Conservation (phyloP, 108 stramenopile species). For the Pseudonitzschia pungens region DNA sequence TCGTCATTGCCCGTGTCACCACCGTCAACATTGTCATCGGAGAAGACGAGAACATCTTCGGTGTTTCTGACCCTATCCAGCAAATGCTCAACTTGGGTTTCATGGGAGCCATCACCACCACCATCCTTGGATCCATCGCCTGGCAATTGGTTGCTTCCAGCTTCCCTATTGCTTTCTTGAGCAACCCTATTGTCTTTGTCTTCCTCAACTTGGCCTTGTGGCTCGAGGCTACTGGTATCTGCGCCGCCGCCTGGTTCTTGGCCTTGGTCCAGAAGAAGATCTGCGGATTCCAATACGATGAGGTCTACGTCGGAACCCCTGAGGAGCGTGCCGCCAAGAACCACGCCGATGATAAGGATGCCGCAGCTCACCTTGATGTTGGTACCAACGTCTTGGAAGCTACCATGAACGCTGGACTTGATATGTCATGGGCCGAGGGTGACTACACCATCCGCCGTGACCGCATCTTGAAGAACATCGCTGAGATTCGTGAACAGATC, state of each 20-base stretch:
- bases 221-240: conserved; percentile 66
- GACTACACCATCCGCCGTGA: conserved; percentile 27
- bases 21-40: conserved; percentile 46
- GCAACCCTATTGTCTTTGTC: conserved; percentile 62
- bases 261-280: conserved; percentile 51
- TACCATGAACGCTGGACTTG: neutral
- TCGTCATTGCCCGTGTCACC: conserved; percentile 72
- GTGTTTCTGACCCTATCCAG: conserved; percentile 61
- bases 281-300: conserved; percentile 56
- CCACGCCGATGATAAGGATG: conserved; percentile 8
- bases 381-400: conserved; percentile 18
- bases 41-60: conserved; percentile 65
- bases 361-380: neutral
- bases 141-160: conserved; percentile 77
- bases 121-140: conserved; percentile 72
- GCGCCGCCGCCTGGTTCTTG: conserved; percentile 60
- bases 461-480: conserved; percentile 29
- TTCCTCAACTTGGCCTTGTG: conserved; percentile 48
- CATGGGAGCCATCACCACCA: conserved; percentile 81
- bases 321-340: conserved; percentile 59
- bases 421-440: neutral
- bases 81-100: conserved; percentile 80
- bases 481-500: conserved; percentile 31
- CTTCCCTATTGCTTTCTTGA: conserved; percentile 71
- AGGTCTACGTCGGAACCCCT: conserved; percentile 55